These are phyloP conservation scores for Sequoiadendron giganteum DNA, from an alignment of 75 land plant genomes.

Conservation along the genomic window DNA sequence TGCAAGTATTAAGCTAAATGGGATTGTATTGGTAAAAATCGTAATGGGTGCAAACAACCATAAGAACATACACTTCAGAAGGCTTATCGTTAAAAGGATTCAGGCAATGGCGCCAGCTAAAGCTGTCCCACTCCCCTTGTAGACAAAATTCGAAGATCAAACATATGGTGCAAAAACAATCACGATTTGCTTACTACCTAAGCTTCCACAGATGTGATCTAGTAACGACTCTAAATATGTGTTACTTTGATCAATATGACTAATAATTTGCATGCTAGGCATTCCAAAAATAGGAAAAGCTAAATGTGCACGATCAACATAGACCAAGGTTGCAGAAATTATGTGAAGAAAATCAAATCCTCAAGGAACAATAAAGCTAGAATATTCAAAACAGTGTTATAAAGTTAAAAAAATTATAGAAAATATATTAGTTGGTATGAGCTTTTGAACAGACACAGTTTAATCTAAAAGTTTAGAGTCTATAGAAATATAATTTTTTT, in stretches of 20 bases:
- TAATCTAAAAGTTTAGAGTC: too few relatives aligned
- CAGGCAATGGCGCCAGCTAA: neutral
- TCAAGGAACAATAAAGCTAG: neutral
- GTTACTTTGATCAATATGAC: neutral
- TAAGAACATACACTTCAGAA: neutral
- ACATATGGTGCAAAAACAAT: neutral
- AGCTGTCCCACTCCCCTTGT: neutral
- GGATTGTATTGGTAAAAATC: neutral
- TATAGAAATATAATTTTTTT: neutral
- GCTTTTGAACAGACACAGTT: too few relatives aligned
- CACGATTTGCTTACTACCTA: neutral
- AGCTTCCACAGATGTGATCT: neutral
- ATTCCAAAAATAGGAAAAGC: neutral
- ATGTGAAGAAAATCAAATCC: neutral
- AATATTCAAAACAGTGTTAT: neutral
- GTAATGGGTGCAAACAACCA: neutral
- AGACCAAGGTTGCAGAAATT: neutral
- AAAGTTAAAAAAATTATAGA: neutral
- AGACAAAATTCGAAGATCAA: neutral
- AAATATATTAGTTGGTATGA: neutral
- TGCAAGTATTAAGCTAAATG: too few relatives aligned
- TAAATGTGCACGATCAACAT: neutral
- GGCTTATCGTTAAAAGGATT: neutral
- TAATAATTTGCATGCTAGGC: neutral
- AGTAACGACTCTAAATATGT: neutral